A percentile compares a stretch with the other conserved stretches of the same genome.
These are phyloP conservation scores for Malassezia equina DNA, from an alignment of 1,284 basidiomycete genomes.

Conservation along the genomic window DNA sequence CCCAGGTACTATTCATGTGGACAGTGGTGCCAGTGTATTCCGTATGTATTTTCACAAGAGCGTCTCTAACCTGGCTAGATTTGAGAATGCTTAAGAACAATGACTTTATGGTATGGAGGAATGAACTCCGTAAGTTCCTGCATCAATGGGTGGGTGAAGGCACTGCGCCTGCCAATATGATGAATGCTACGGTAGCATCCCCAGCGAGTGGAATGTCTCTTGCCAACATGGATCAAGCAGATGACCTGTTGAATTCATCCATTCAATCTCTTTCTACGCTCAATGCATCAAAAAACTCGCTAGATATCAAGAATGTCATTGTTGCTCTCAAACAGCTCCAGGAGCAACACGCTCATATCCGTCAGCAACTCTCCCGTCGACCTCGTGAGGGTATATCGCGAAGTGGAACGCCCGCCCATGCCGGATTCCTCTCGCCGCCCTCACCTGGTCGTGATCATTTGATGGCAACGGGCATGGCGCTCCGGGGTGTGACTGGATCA, in stretches of 20 bases:
- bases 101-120: constrained; percentile 42
- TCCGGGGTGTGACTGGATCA: background rate
- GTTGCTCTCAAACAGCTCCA: constrained; percentile 4
- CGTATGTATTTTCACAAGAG: constrained; percentile 17
- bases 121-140: constrained; percentile 36
- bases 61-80: constrained; percentile 19
- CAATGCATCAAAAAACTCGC: background rate
- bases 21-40: constrained; percentile 41
- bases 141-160: constrained; percentile 23
- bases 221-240: constrained; percentile 20
- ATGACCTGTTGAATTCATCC: constrained; percentile 26
- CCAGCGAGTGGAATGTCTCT: background rate
- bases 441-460: background rate
- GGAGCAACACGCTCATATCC: constrained; percentile 6
- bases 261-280: constrained; percentile 7
- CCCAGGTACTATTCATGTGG: constrained; percentile 42
- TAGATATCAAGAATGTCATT: constrained; percentile 5
- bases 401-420: background rate
- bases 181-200: background rate
- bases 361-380: background rate
- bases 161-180: constrained; percentile 29
- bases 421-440: background rate
- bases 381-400: constrained; percentile 1
- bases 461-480: background rate
- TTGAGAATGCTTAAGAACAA: constrained; percentile 37